Evolutionary conservation across 306 rosid species (phyloP).

Genomic region (Glycine tomentella): DNA sequence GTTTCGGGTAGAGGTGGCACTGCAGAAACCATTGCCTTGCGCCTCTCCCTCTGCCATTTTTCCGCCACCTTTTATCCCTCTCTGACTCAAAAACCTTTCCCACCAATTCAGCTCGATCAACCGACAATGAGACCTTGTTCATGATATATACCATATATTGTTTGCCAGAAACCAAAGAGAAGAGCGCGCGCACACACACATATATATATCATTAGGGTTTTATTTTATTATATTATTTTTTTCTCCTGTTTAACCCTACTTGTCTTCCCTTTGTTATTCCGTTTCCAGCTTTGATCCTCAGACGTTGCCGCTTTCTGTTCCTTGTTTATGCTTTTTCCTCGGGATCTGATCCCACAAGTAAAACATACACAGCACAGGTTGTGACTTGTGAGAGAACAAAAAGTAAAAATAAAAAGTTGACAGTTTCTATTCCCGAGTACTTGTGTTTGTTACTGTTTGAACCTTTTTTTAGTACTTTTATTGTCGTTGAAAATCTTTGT

Average conservation of each 20-base stretch:
- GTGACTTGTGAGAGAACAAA: conserved; percentile 42
- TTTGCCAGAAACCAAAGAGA: conserved; percentile 25
- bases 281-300: neutral
- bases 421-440: conserved; percentile 58
- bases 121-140: conserved; percentile 43
- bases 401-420: conserved; percentile 38
- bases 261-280: neutral
- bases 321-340: conserved; percentile 19
- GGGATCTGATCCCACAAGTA: conserved; percentile 66
- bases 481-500: conserved; percentile 34
- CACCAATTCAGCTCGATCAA: conserved; percentile 73
- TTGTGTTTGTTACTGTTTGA: neutral
- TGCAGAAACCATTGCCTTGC: conserved; percentile 38
- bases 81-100: conserved; percentile 58
- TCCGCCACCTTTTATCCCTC: conserved; percentile 56
- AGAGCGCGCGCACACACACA: neutral
- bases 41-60: conserved; percentile 48
- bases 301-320: neutral
- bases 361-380: conserved; percentile 3
- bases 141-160: conserved; percentile 4
- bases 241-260: conserved; percentile 50
- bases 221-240: no score
- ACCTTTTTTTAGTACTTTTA: conserved; percentile 36
- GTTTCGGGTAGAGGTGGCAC: conserved; percentile 68
- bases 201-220: conserved; percentile 51